Base-by-base conservation (phyloP, 306 rosid genomes). In the Carpinus viminea region DNA sequence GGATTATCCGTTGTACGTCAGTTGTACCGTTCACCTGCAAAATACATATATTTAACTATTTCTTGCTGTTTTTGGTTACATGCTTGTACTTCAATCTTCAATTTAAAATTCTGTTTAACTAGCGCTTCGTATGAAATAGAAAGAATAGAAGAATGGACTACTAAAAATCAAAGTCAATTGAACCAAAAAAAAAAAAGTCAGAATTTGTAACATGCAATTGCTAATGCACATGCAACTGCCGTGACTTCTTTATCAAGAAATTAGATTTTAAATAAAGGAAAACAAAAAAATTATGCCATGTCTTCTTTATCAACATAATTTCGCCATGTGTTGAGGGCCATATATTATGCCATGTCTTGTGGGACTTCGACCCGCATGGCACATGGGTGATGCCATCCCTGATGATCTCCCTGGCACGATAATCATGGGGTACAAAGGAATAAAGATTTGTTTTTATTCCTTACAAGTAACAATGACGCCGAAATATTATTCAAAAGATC, bases 371-470 rank as follows among this genome's bases (percentile, higher is more conserved):
- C 81, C 62, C 73, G 38, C 48, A 65, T 76, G 74, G 78, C 89
- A 83, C 88, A 79, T 89, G 93, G 87, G 70, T 85, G 62, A 72
- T 83, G 85, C 26, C 74, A 83, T 72, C 36, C 69, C 54, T 72
- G 17, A 6, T 75, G 74, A 60, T 43, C 62, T 54, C 53, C 26
- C 70, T 71, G 69, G 72, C 70, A 70, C 15, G 57, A 62, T 41
- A 68, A 68, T 79, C 78, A 76, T 26, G 7, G 69, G 70, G 28
- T 57, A 70, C 43, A 15, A 21, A n/a, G 34, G 65, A 24, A 59
- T 31, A 31, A 31, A 31, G 34, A 31, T 31, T 31, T 31, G 34
- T 31, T 2, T 31, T 31, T 31, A 31, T 31, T 31, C 34, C 34
- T 31, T 31, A 31, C 34, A 31, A 31, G 34, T 31, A 31, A 31